Conservation (phyloP, 192 early-diverging fungal genomes). For the Rhizoclosmatium globosum region DNA sequence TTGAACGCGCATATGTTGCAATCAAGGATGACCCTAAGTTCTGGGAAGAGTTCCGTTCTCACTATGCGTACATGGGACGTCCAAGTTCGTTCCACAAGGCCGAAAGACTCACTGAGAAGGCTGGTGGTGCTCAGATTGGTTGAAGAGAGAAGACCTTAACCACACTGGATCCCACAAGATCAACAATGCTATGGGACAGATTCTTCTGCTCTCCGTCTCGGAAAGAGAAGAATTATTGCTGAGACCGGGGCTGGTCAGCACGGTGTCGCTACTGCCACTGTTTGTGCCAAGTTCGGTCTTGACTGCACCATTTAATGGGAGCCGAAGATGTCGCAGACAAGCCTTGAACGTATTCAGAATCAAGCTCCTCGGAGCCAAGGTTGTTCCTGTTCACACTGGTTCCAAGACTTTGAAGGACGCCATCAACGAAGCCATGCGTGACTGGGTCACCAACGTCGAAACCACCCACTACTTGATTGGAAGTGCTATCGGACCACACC, state of each 20-base stretch:
- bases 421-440: constrained; percentile 98
- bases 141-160: constrained; percentile 99
- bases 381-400: constrained; percentile 82
- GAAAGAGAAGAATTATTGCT: constrained; percentile 97
- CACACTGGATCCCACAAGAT: constrained; percentile 99
- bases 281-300: constrained; percentile 97
- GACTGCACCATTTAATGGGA: constrained; percentile 99
- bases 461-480: constrained; percentile 97
- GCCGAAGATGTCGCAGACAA: constrained; percentile 94
- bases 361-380: constrained; percentile 89
- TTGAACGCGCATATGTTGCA: constrained; percentile 81
- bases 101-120: constrained; percentile 74
- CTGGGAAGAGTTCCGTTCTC: constrained; percentile 89
- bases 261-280: constrained; percentile 96
- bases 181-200: constrained; percentile 97
- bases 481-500: constrained; percentile 96
- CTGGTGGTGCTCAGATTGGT: constrained; percentile 92
- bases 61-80: constrained; percentile 92
- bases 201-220: constrained; percentile 90
- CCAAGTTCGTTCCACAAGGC: constrained; percentile 90
- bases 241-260: constrained; percentile 99
- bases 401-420: constrained; percentile 95
- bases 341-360: constrained; percentile 97
- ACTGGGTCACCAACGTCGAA: constrained; percentile 95
- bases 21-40: constrained; percentile 90